Evolutionary conservation across 108 stramenopile genomes (phyloP).

Genomic region (Fistulifera pelliculosa): DNA sequence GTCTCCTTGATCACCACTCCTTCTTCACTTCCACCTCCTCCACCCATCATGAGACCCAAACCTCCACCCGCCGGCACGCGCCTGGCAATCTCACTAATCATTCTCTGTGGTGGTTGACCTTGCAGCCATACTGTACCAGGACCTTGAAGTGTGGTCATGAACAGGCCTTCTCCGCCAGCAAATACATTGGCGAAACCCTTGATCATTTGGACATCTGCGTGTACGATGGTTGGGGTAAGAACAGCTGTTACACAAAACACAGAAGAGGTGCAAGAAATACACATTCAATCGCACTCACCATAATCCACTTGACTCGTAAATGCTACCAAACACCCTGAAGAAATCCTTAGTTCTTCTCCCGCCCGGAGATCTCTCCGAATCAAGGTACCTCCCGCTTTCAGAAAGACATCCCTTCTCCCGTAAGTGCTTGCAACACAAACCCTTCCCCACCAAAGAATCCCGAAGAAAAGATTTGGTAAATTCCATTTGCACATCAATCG

Average conservation of each 20-base stretch:
- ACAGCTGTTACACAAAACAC: too few relatives aligned
- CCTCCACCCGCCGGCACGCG: conserved; percentile 76
- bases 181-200: conserved; percentile 85
- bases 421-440: conserved; percentile 81
- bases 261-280: too few relatives aligned
- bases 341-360: conserved; percentile 77
- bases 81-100: conserved; percentile 83
- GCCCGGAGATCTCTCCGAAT: conserved; percentile 58
- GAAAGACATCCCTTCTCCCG: conserved; percentile 79
- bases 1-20: conserved; percentile 4
- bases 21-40: conserved; percentile 33
- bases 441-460: conserved; percentile 94
- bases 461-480: conserved; percentile 63
- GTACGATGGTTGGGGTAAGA: not conserved
- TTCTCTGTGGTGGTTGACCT: conserved; percentile 70
- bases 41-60: conserved; percentile 55
- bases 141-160: conserved; percentile 86
- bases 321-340: conserved; percentile 77
- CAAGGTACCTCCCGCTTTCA: conserved; percentile 84
- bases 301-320: conserved; percentile 72
- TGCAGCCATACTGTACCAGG: conserved; percentile 87
- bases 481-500: conserved; percentile 78
- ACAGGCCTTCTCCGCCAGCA: conserved; percentile 87
- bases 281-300: conserved; percentile 21
- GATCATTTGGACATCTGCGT: conserved; percentile 76